Percentiles rank a stretch among this genome's conserved stretches.
phyloP scores from a whole-genome alignment of 2,329 filamentous ascomycete species.

The Ophiocordyceps sinensis region DNA sequence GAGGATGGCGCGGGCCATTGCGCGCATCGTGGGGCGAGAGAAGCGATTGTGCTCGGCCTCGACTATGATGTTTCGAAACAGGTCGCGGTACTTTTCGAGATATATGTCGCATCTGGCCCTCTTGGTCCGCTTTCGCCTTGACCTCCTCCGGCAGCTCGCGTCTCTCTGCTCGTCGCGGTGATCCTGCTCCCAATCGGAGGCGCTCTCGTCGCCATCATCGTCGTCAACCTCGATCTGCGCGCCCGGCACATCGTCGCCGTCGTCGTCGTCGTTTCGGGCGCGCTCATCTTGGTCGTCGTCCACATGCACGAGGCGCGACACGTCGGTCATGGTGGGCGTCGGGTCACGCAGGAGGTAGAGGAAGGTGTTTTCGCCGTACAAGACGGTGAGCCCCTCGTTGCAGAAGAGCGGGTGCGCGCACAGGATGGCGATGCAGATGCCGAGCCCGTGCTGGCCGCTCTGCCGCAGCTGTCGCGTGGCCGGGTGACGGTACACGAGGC shows the following conservation, averaged over 20 bases:
- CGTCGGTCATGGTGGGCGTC: slow-evolving; percentile 5
- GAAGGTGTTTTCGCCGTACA: slow-evolving; percentile 35
- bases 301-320: slow-evolving; percentile 5
- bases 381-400: slow-evolving; percentile 21
- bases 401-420: slow-evolving; percentile 17
- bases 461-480: neutral
- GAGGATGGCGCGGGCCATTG: slow-evolving; percentile 21
- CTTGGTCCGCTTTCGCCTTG: neutral
- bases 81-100: slow-evolving; percentile 18
- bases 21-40: slow-evolving; percentile 7
- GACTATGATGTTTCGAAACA: slow-evolving; percentile 27
- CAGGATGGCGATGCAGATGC: slow-evolving; percentile 23
- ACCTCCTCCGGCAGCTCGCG: neutral
- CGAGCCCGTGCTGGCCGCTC: slow-evolving; percentile 5
- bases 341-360: slow-evolving; percentile 29
- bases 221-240: neutral
- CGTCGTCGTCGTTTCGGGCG: slow-evolving; percentile 1
- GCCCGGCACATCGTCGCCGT: neutral
- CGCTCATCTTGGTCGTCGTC: slow-evolving; percentile 5
- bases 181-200: slow-evolving; percentile 6
- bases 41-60: slow-evolving; percentile 27
- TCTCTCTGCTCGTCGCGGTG: neutral
- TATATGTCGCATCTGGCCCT: slow-evolving; percentile 12
- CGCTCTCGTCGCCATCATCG: slow-evolving; percentile 3
- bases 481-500: slow-evolving; percentile 13